Base-by-base conservation (phyloP, 495 filamentous ascomycete genomes). In the Chaetomidium leptoderma region DNA sequence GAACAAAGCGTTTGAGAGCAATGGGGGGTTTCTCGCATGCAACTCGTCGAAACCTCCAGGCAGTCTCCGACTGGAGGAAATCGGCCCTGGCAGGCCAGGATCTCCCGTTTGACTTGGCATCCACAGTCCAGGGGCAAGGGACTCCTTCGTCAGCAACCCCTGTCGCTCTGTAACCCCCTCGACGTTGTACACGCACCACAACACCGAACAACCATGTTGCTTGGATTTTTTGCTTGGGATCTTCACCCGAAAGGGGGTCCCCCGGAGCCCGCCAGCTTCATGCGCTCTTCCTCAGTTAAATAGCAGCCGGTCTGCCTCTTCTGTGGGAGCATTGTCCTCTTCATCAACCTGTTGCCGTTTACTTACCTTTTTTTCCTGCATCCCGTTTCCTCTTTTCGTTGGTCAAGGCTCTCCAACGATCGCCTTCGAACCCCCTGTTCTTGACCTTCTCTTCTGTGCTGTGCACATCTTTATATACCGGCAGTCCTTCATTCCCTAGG, bases 51-150 rank as follows among this genome's bases (percentile, higher is more conserved):
- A 67, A 66, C 66, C 57, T 48, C 30, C 37, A 55, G 46, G 30
- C 54, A 35, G 44, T 36, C 44, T 55, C 46, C 64, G 43, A 65
- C 58, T 61, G 64, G 63, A 63, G 58, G 59, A 61, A 60, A 55
- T 46, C 29, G 40, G 49, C 47, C 42, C 57, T 63, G 63, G 61
- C 57, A 54, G 60, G n/a, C 40, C 60, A 60, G 65, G 61, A 61
- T 61, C 50, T 21, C 39, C 62, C 49, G 69, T 68, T 70, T 68
- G 65, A 69, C 68, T 68, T 69, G 66, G 68, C 65, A 48, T 55
- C 53, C 61, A 58, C 46, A 58, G 60, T 55, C 56, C 55, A 65
- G 57, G 58, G 59, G 48, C 29, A 32, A 39, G 49, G n/a, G 4
- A n/a, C 47, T 36, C 47, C 55, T 35, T 42, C 51, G 53, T 32